Percentiles rank a stretch among this genome's conserved stretches.
Conservation (phyloP, 345 rosid species). For the Arabis alpina region DNA sequence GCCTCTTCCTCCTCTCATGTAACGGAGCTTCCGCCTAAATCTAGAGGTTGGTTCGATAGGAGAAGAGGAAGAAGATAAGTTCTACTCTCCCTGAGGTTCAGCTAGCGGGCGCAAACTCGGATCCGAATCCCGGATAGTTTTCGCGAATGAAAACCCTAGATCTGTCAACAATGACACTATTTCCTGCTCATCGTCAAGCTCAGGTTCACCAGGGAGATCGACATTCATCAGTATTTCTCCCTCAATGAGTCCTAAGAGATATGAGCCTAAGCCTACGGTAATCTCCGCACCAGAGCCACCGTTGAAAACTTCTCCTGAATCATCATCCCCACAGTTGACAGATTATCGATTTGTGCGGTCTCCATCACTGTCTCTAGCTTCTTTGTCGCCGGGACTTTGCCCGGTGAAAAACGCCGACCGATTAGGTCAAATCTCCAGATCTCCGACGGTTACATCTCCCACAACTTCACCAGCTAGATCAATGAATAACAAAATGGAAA, state of each 20-base stretch:
- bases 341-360: slow-evolving; percentile 40
- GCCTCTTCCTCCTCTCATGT: slow-evolving; percentile 84
- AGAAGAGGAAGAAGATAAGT: slow-evolving; percentile 82
- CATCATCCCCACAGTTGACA: slow-evolving; percentile 15
- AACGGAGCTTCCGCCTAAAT: slow-evolving; percentile 55
- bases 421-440: slow-evolving; percentile 45
- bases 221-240: slow-evolving; percentile 80
- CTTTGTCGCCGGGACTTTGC: slow-evolving; percentile 45
- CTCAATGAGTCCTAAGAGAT: slow-evolving; percentile 65
- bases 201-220: slow-evolving; percentile 82
- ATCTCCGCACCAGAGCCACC: slow-evolving; percentile 38
- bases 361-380: slow-evolving; percentile 46
- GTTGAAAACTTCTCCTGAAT: slow-evolving; percentile 30
- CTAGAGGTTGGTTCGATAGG: slow-evolving; percentile 57
- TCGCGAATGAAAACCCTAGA: slow-evolving; percentile 45
- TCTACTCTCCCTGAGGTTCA: slow-evolving; percentile 89
- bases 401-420: slow-evolving; percentile 39
- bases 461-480: slow-evolving; percentile 58
- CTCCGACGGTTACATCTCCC: slow-evolving; percentile 50
- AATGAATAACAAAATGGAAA: slow-evolving; percentile 29
- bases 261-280: slow-evolving; percentile 49
- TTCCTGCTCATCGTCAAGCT: slow-evolving; percentile 70
- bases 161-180: slow-evolving; percentile 51
- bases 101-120: slow-evolving; percentile 69
- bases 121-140: slow-evolving; percentile 74